Evolutionary conservation across 805 yeast species (phyloP).

Genomic region (Brettanomyces sp.): DNA sequence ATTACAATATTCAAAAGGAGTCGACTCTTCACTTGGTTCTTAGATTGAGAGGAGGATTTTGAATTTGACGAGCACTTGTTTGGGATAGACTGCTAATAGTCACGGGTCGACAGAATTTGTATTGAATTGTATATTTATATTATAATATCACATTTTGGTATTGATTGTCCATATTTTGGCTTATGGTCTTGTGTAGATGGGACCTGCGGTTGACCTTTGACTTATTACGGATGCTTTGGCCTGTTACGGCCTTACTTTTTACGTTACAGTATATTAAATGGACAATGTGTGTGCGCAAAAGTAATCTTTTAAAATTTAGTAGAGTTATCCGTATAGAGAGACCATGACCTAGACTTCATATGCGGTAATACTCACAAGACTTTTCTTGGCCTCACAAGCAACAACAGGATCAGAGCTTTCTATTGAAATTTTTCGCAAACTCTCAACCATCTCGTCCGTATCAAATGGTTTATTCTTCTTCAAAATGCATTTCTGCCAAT

Average conservation of each 20-base stretch:
- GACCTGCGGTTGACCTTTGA: no score
- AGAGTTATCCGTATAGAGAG: no score
- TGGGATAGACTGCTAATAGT: not conserved
- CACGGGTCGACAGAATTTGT: no score
- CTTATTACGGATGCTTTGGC: no score
- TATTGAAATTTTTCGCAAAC: conserved; percentile 15
- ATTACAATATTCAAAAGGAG: conserved; percentile 98
- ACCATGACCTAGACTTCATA: not conserved
- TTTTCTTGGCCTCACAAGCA: conserved; percentile 24
- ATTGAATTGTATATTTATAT: not conserved
- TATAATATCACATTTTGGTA: not conserved
- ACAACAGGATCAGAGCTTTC: conserved; percentile 43
- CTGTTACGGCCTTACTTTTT: no score
- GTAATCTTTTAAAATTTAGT: no score
- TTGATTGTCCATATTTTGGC: not conserved
- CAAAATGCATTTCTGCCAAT: conserved; percentile 2
- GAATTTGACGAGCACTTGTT: conserved; percentile 17
- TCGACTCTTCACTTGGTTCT: conserved; percentile 92
- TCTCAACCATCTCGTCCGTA: conserved; percentile 35
- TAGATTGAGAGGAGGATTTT: conserved; percentile 93
- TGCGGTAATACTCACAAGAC: conserved; percentile 1
- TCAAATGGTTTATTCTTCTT: not conserved
- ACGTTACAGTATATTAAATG: no score
- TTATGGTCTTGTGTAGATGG: no score
- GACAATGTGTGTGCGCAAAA: no score